Conservation (phyloP, 495 filamentous ascomycete species). For the Aspergillus conjunctus region DNA sequence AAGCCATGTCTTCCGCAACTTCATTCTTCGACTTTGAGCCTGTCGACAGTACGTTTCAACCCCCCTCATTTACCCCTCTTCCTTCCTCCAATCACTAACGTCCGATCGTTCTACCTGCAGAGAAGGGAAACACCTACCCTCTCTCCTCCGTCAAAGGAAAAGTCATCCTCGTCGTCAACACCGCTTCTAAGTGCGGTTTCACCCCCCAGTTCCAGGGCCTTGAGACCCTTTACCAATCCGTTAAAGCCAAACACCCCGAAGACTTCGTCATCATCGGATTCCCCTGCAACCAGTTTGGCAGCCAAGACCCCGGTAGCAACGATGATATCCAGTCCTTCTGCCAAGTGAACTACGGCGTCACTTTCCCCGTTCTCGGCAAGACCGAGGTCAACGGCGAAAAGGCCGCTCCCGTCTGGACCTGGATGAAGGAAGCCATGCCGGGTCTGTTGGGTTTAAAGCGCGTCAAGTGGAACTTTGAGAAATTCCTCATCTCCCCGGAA, state of each 20-base stretch:
- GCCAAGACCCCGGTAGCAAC: slow-evolving; percentile 84
- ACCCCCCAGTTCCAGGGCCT: slow-evolving; percentile 94
- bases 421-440: slow-evolving; percentile 83
- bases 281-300: slow-evolving; percentile 96
- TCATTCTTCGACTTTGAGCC: slow-evolving; percentile 91
- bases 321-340: slow-evolving; percentile 93
- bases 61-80: neutral
- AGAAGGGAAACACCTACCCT: slow-evolving; percentile 71
- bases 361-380: slow-evolving; percentile 90
- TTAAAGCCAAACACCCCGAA: slow-evolving; percentile 67
- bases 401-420: slow-evolving; percentile 80
- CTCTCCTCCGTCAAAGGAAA: slow-evolving; percentile 77
- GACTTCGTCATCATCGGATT: slow-evolving; percentile 90
- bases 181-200: slow-evolving; percentile 98
- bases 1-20: slow-evolving; percentile 81
- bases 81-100: slow-evolving; percentile 6
- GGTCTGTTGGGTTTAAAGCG: slow-evolving; percentile 83
- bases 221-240: slow-evolving; percentile 82
- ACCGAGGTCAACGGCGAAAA: slow-evolving; percentile 86
- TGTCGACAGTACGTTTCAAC: slow-evolving; percentile 64
- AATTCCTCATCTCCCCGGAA: slow-evolving; percentile 87
- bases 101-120: slow-evolving; percentile 44
- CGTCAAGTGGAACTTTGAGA: slow-evolving; percentile 98
- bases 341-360: slow-evolving; percentile 92
- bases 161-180: slow-evolving; percentile 95